These are phyloP conservation scores for Rhizopogon vulgaris DNA, from an alignment of 768 basidiomycete genomes.

Conservation along the genomic window DNA sequence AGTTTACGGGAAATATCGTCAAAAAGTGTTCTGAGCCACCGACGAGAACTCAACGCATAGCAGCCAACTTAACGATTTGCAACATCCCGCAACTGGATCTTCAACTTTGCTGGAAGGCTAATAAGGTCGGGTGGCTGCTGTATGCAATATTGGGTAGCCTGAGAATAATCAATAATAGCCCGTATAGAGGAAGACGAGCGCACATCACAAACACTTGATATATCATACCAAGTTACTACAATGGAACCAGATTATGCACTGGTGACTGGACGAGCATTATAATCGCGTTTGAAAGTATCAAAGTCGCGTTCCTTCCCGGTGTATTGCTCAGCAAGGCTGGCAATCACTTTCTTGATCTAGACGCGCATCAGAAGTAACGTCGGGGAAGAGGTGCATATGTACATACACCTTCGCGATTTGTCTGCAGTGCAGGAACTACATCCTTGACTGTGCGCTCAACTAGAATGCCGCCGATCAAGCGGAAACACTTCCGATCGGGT, in stretches of 20 bases:
- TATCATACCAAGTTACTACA: neutral
- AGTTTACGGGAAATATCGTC: too few relatives aligned
- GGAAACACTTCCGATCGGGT: constrained; percentile 92
- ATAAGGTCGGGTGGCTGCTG: neutral
- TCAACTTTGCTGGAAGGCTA: neutral
- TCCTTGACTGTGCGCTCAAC: constrained; percentile 96
- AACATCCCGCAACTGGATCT: neutral
- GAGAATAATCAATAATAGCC: neutral
- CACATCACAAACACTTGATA: neutral
- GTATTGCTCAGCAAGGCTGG: constrained; percentile 79
- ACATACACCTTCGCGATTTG: constrained; percentile 83
- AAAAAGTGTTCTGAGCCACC: neutral
- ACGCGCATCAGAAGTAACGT: constrained; percentile 11
- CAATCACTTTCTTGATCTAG: constrained; percentile 79
- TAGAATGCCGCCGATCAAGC: constrained; percentile 90
- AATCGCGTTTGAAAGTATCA: constrained; percentile 71
- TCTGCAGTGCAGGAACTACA: constrained; percentile 83
- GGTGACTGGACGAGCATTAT: constrained; percentile 61
- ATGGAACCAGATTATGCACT: constrained; percentile 16
- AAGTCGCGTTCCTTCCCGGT: constrained; percentile 83
- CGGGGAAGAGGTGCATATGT: neutral
- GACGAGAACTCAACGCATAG: neutral
- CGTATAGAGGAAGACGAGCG: neutral
- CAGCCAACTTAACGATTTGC: neutral
- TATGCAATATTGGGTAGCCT: neutral